Evolutionary conservation across 176 grass and related monocot genomes (phyloP).

Genomic region (Avena eriantha): DNA sequence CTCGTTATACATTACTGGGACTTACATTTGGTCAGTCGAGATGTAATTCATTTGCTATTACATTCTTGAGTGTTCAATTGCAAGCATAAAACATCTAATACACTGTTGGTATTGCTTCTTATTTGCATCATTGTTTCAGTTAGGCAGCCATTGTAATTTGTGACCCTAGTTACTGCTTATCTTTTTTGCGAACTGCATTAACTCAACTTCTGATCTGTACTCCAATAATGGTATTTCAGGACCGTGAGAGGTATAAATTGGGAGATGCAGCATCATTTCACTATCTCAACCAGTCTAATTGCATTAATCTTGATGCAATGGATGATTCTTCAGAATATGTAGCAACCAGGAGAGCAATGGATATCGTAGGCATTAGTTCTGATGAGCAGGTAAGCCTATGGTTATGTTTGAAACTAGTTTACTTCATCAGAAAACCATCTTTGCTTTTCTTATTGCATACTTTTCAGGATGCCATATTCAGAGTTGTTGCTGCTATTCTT

Average conservation of each 20-base stretch:
- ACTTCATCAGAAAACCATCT: slow-evolving; percentile 16
- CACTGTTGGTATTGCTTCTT: slow-evolving; percentile 4
- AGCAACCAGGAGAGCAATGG: slow-evolving; percentile 89
- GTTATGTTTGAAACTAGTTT: slow-evolving; percentile 40
- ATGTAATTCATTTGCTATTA: background rate
- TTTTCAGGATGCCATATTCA: slow-evolving; percentile 89
- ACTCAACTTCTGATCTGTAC: slow-evolving; percentile 31
- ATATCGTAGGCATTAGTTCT: slow-evolving; percentile 85
- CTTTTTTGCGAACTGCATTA: slow-evolving; percentile 28
- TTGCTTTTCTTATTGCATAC: slow-evolving; percentile 22
- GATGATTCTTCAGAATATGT: slow-evolving; percentile 87
- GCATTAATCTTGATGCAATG: slow-evolving; percentile 87
- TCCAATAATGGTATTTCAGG: slow-evolving; percentile 56
- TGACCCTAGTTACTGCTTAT: background rate
- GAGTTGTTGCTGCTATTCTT: slow-evolving; percentile 98
- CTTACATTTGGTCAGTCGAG: background rate
- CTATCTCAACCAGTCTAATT: slow-evolving; percentile 97
- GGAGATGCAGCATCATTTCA: slow-evolving; percentile 78
- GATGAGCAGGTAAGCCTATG: slow-evolving; percentile 80
- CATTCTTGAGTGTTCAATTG: slow-evolving; percentile 20
- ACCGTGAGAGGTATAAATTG: slow-evolving; percentile 84
- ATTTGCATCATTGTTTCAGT: slow-evolving; percentile 41
- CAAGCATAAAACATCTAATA: slow-evolving; percentile 30
- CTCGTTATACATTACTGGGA: background rate
- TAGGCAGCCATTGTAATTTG: slow-evolving; percentile 8